These are phyloP conservation scores for Castanea mollissima DNA, from an alignment of 306 rosid genomes.

Conservation along the genomic window DNA sequence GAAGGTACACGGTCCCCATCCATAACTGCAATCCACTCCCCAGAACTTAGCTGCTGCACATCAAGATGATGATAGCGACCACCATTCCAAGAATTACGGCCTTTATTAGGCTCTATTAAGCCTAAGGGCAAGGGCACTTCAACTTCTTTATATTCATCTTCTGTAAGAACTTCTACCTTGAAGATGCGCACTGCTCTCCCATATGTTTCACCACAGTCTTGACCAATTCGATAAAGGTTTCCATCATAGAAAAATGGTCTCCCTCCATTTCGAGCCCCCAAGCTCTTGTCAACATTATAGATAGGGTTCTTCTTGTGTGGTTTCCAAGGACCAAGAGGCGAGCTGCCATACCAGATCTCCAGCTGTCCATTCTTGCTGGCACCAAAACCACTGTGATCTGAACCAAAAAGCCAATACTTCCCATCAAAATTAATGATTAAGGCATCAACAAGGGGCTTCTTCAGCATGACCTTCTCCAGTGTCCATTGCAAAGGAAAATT, in stretches of 20 bases:
- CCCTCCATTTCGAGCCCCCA: slow-evolving; percentile 98
- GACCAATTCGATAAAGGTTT: slow-evolving; percentile 82
- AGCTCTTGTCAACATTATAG: slow-evolving; percentile 67
- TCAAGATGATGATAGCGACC: slow-evolving; percentile 90
- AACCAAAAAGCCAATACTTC: slow-evolving; percentile 90
- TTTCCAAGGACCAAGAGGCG: slow-evolving; percentile 95
- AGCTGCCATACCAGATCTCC: slow-evolving; percentile 85
- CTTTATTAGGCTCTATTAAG: slow-evolving; percentile 65
- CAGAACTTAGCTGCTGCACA: slow-evolving; percentile 78
- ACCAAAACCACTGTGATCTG: slow-evolving; percentile 90
- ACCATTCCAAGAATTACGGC: slow-evolving; percentile 96
- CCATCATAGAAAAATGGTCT: slow-evolving; percentile 80
- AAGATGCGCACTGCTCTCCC: slow-evolving; percentile 71
- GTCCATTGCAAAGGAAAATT: slow-evolving; percentile 85
- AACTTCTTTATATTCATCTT: slow-evolving; percentile 65
- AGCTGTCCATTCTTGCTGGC: slow-evolving; percentile 80
- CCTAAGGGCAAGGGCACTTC: slow-evolving; percentile 71
- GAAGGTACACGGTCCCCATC: slow-evolving; percentile 98
- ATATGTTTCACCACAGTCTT: slow-evolving; percentile 94
- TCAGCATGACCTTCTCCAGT: slow-evolving; percentile 68
- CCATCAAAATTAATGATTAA: slow-evolving; percentile 55
- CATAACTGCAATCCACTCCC: slow-evolving; percentile 89
- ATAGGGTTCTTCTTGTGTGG: slow-evolving; percentile 87
- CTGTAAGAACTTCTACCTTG: slow-evolving; percentile 76
- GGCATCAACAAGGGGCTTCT: slow-evolving; percentile 86